Conservation (phyloP, 352 stramenopile genomes). For the Elongisporangium prolatum region DNA sequence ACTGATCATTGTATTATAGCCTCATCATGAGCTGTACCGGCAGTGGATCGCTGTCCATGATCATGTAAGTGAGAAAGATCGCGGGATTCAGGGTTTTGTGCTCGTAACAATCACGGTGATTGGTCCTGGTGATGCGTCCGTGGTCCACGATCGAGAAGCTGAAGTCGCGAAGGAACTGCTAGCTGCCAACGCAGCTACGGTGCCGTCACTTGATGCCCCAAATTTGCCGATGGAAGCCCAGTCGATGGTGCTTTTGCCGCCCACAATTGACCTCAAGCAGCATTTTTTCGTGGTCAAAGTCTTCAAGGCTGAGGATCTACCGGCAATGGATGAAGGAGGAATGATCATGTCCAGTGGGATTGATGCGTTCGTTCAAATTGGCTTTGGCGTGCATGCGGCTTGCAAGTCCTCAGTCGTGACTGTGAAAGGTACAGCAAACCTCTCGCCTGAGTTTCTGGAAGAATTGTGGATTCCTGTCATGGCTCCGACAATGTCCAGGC, state of each 20-base stretch:
- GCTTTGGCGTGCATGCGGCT: conserved; percentile 46
- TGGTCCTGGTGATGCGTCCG: conserved; percentile 57
- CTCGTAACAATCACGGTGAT: conserved; percentile 66
- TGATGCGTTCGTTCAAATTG: conserved; percentile 75
- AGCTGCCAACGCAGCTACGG: conserved; percentile 3
- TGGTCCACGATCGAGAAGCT: conserved; percentile 64
- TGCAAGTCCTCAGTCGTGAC: conserved; percentile 54
- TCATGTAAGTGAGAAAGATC: conserved; percentile 76
- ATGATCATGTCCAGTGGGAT: conserved; percentile 59
- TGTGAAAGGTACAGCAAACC: conserved; percentile 43
- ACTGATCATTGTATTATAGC: conserved; percentile 17
- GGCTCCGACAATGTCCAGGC: conserved; percentile 60
- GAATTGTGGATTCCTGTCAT: conserved; percentile 86
- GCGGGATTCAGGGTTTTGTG: conserved; percentile 80
- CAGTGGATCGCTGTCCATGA: conserved; percentile 91
- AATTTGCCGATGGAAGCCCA: conserved; percentile 14
- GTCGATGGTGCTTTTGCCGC: conserved; percentile 63
- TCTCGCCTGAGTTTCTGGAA: conserved; percentile 64
- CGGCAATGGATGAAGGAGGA: conserved; percentile 63
- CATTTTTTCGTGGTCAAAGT: conserved; percentile 81
- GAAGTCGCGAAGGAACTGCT: conserved; percentile 56
- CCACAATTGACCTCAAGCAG: conserved; percentile 69
- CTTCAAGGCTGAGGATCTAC: conserved; percentile 74
- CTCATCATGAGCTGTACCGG: conserved; percentile 83
- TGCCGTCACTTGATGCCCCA: neutral